Base-by-base conservation (phyloP, 1,139 yeast genomes). In the Candida mesenterica region DNA sequence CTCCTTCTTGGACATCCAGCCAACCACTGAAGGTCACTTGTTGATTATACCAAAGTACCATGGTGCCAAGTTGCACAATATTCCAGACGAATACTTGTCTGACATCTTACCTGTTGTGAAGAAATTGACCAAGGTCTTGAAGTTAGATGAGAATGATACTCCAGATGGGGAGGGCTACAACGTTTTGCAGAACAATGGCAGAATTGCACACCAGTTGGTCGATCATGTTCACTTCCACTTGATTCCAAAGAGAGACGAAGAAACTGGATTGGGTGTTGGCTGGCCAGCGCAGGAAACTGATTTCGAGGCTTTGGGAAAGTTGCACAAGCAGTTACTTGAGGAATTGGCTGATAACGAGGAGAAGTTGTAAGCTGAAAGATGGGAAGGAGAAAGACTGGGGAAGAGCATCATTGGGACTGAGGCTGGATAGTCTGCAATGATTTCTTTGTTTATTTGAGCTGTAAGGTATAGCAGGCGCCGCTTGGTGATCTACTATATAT, bases 191-290 rank as follows among this genome's bases (percentile, higher is more conserved):
- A 92, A 92, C 70, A 90, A 92, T 50, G 97, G 97, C 26, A 64
- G 85, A 51, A 81, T 89, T 55, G 97, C 97, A 15, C 97, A 90
- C 58, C 97, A 92, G 63, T 79, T 73, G 40, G 97, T 92, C 42
- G 95, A 85, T 52, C 98, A 92, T 59, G 97, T 90, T 39, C 98
- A 90, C 61, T 85, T 92, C 74, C 98, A 92, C 58, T 77, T 92
- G 61, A 92, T 92, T 53, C 98, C 98, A 30, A 90, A 90, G 72
- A 73, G 72, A 40, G 80, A 80, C 49, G 67, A 59, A 2, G 72
- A 72, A 26, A 68, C 89, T 13, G 97, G 97, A 0, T 72, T 90
- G 44, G 73, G 71, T 24, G 89, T 90, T 24, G 96, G 92, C 22
- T 90, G 97, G 97, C 97, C 97, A 4, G 80, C 87, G n/a, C 77